These are phyloP conservation scores for Rossbeevera mucosa DNA, from an alignment of 768 basidiomycete species.

Conservation along the genomic window DNA sequence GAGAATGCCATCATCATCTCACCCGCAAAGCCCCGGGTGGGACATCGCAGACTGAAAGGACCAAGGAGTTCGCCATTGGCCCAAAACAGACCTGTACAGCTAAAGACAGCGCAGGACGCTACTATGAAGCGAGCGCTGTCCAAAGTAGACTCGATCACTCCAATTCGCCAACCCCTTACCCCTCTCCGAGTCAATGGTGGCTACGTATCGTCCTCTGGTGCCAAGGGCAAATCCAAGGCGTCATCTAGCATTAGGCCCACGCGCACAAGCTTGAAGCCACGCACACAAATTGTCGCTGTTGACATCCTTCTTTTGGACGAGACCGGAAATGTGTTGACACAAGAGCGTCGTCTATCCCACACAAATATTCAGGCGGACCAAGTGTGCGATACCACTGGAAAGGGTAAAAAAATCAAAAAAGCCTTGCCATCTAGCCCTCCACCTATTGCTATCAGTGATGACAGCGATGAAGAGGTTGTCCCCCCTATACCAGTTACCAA, in stretches of 20 bases:
- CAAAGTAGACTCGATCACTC: slow-evolving; percentile 16
- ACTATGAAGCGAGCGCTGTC: slow-evolving; percentile 13
- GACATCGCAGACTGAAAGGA: slow-evolving; percentile 12
- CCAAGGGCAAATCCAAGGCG: slow-evolving; percentile 22
- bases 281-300: slow-evolving; percentile 51
- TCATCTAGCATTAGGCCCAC: slow-evolving; percentile 9
- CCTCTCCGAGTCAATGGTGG: slow-evolving; percentile 34
- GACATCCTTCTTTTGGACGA: slow-evolving; percentile 68
- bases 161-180: slow-evolving; percentile 39
- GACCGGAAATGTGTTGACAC: slow-evolving; percentile 50
- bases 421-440: background rate
- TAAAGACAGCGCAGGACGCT: slow-evolving; percentile 8
- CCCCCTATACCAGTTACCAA: slow-evolving; percentile 10
- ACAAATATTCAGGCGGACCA: slow-evolving; percentile 39
- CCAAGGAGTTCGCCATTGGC: slow-evolving; percentile 15
- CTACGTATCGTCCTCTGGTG: slow-evolving; percentile 18
- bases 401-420: slow-evolving; percentile 6
- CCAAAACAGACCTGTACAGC: slow-evolving; percentile 27
- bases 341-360: slow-evolving; percentile 57
- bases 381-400: slow-evolving; percentile 2
- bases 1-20: slow-evolving; percentile 27
- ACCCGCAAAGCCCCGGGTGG: slow-evolving; percentile 11
- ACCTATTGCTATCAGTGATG: slow-evolving; percentile 25
- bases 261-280: slow-evolving; percentile 33
- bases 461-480: slow-evolving; percentile 29